Evolutionary conservation across 164 flowering plant species (phyloP).

Genomic region (Aristolochia contorta): DNA sequence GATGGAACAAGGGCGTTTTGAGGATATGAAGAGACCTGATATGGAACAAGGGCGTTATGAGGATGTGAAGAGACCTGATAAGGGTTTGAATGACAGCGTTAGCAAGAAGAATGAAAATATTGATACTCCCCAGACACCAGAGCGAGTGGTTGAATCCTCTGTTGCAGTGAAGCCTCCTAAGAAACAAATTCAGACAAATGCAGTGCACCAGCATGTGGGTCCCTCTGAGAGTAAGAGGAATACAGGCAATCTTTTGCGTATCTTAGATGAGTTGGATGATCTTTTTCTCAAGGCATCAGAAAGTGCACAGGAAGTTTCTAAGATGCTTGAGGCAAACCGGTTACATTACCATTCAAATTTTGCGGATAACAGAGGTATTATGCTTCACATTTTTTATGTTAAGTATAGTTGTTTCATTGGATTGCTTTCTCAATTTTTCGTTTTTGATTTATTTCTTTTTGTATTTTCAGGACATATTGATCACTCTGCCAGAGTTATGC

Average conservation of each 20-base stretch:
- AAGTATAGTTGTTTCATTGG: background rate
- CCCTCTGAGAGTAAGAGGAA: slow-evolving; percentile 29
- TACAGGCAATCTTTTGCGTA: slow-evolving; percentile 35
- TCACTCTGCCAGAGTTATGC: slow-evolving; percentile 91
- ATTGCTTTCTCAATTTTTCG: background rate
- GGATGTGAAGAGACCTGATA: slow-evolving; percentile 8
- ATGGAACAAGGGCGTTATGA: slow-evolving; percentile 1
- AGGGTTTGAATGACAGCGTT: background rate
- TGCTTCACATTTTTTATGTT: background rate
- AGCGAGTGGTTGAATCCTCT: slow-evolving; percentile 29
- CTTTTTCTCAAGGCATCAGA: slow-evolving; percentile 76
- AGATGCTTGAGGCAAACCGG: slow-evolving; percentile 84
- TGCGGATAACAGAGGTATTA: slow-evolving; percentile 68
- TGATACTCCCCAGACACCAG: slow-evolving; percentile 19
- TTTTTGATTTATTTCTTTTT: background rate
- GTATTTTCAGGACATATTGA: slow-evolving; percentile 62
- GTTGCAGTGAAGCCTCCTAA: slow-evolving; percentile 4
- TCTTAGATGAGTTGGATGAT: slow-evolving; percentile 57
- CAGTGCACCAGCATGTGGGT: slow-evolving; percentile 16
- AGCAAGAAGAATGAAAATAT: background rate
- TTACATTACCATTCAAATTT: slow-evolving; percentile 91
- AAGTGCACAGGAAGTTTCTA: slow-evolving; percentile 73
- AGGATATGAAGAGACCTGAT: slow-evolving; percentile 8
- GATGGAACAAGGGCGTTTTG: background rate
- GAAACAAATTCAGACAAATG: slow-evolving; percentile 17